A percentile compares a stretch with the other conserved stretches of the same genome.
phyloP scores from a whole-genome alignment of 352 stramenopile genomes.

The Globisporangium solare region DNA sequence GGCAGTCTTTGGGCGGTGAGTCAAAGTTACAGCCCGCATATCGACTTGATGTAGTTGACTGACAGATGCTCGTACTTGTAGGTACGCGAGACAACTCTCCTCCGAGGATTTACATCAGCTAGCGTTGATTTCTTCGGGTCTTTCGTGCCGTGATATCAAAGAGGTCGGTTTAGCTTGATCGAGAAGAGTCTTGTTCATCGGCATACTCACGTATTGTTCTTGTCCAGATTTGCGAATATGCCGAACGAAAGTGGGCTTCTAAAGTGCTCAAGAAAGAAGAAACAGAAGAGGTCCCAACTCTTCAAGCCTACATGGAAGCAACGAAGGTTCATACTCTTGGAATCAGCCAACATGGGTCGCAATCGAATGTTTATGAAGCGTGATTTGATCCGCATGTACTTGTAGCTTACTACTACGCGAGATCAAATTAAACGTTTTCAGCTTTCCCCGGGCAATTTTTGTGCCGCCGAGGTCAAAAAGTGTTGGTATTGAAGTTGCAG shows the following conservation, averaged over 20 bases:
- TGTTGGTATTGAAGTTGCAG: conserved; percentile 43
- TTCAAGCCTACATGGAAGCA: conserved; percentile 70
- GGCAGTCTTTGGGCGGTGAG: conserved; percentile 85
- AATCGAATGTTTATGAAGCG: conserved; percentile 51
- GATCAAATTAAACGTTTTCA: conserved; percentile 1
- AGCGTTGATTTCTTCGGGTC: conserved; percentile 67
- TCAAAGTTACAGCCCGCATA: not conserved
- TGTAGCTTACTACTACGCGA: not conserved
- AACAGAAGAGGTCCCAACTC: conserved; percentile 57
- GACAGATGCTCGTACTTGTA: conserved; percentile 14
- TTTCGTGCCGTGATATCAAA: conserved; percentile 93
- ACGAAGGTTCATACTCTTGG: conserved; percentile 63
- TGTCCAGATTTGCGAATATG: conserved; percentile 88
- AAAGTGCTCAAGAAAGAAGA: conserved; percentile 86
- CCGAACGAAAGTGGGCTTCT: conserved; percentile 90
- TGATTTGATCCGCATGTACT: conserved; percentile 13
- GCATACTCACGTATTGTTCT: not conserved
- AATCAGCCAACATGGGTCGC: conserved; percentile 28
- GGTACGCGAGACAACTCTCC: conserved; percentile 88
- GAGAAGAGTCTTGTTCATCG: not conserved
- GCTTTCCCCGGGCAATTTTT: conserved; percentile 9
- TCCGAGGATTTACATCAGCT: conserved; percentile 71
- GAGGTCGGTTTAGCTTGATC: conserved; percentile 40
- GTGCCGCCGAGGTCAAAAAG: conserved; percentile 15
- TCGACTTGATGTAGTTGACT: conserved; percentile 1